These are phyloP conservation scores for Coprinopsis cinerea DNA, from an alignment of 768 basidiomycete species.

Conservation along the genomic window DNA sequence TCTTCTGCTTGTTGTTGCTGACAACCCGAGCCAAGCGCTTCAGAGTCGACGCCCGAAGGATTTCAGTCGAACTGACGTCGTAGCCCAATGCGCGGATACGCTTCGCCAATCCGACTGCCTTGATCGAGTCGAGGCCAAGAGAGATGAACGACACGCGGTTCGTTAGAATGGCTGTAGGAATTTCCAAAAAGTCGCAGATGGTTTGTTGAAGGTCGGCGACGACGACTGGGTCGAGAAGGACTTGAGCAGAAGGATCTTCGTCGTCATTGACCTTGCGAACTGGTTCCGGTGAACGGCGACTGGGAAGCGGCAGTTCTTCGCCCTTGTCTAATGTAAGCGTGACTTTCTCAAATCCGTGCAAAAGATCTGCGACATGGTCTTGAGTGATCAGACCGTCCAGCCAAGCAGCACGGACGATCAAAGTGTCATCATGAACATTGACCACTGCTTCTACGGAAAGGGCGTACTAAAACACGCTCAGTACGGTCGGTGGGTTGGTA, in stretches of 20 bases:
- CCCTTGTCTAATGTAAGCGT: conserved; percentile 13
- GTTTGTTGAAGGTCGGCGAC: conserved; percentile 14
- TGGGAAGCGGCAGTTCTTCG: conserved; percentile 7
- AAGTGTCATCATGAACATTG: conserved; percentile 18
- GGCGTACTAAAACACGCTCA: conserved; percentile 21
- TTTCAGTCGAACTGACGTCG: conserved; percentile 27
- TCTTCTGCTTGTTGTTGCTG: conserved; percentile 1
- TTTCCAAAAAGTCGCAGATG: conserved; percentile 22
- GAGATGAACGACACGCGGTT: conserved; percentile 34
- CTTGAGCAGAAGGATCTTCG: neutral
- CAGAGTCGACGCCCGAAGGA: conserved; percentile 28
- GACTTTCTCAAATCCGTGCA: conserved; percentile 20
- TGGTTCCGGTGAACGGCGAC: neutral
- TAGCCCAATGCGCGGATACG: conserved; percentile 27
- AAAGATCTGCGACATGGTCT: conserved; percentile 11
- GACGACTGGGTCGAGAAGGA: conserved; percentile 13
- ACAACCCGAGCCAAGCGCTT: conserved; percentile 14
- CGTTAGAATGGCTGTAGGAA: conserved; percentile 17
- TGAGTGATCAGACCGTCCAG: conserved; percentile 12
- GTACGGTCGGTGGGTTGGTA: neutral
- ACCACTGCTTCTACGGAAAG: conserved; percentile 27
- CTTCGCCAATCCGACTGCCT: conserved; percentile 37
- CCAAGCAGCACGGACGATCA: conserved; percentile 23
- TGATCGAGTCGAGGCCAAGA: conserved; percentile 43
- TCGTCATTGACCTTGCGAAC: neutral